Conservation (phyloP, 2,329 filamentous ascomycete species). For the Fusarium subtropicale region DNA sequence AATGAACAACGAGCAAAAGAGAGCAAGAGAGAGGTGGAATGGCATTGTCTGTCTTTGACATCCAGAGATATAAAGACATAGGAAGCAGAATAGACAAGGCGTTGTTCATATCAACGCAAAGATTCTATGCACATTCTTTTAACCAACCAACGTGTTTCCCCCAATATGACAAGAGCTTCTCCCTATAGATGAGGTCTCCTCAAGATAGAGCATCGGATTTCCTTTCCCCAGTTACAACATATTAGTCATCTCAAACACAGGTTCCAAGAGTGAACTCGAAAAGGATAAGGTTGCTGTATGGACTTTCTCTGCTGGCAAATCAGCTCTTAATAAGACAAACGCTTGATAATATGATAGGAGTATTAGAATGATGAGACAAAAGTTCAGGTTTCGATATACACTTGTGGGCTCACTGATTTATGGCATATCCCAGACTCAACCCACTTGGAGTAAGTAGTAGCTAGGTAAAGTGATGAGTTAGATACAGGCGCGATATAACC, state of each 20-base stretch:
- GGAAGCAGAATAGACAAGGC: conserved; percentile 29
- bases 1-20: background rate
- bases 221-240: background rate
- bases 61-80: conserved; percentile 1
- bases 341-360: background rate
- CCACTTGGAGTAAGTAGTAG: background rate
- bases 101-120: conserved; percentile 20
- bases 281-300: background rate
- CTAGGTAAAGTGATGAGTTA: too few species aligned
- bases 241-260: background rate
- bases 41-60: conserved; percentile 15
- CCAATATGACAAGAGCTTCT: background rate
- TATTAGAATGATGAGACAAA: background rate
- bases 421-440: background rate
- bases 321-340: background rate
- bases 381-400: background rate
- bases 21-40: background rate
- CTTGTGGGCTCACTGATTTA: background rate
- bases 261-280: background rate
- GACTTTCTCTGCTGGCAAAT: background rate
- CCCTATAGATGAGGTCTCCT: background rate
- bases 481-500: background rate
- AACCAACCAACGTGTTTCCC: background rate
- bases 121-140: background rate
- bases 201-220: background rate